These are phyloP conservation scores for Neurospora sp. DNA, from an alignment of 495 filamentous ascomycete genomes.

Conservation along the genomic window DNA sequence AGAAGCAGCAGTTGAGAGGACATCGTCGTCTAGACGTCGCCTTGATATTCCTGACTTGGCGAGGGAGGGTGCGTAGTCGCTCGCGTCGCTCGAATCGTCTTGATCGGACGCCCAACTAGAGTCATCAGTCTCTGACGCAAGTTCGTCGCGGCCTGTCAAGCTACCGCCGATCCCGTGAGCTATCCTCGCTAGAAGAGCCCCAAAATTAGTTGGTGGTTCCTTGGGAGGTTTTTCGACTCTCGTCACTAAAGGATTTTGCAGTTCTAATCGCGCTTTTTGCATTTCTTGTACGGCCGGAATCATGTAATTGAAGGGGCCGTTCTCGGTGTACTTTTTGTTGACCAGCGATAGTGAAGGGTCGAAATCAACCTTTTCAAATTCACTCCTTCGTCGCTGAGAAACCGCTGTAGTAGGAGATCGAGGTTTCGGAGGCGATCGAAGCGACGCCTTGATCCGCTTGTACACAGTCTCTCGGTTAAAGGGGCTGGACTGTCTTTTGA, in stretches of 20 bases:
- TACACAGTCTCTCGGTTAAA: slow-evolving; percentile 44
- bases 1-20: slow-evolving; percentile 36
- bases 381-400: slow-evolving; percentile 20
- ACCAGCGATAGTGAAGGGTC: slow-evolving; percentile 35
- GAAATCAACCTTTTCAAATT: slow-evolving; percentile 42
- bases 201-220: slow-evolving; percentile 25
- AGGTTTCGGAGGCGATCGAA: slow-evolving; percentile 16
- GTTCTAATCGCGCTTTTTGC: slow-evolving; percentile 2
- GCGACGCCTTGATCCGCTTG: slow-evolving; percentile 35
- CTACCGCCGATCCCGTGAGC: slow-evolving; percentile 13
- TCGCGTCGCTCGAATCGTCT: slow-evolving; percentile 36
- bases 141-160: slow-evolving; percentile 23
- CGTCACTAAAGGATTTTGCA: not conserved
- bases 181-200: slow-evolving; percentile 23
- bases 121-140: slow-evolving; percentile 35
- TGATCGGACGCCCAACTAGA: slow-evolving; percentile 38
- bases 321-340: slow-evolving; percentile 41
- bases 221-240: slow-evolving; percentile 19
- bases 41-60: slow-evolving; percentile 31
- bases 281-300: slow-evolving; percentile 13
- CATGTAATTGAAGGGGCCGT: slow-evolving; percentile 37
- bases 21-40: slow-evolving; percentile 33
- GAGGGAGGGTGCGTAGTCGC: slow-evolving; percentile 34
- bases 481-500: slow-evolving; percentile 35
- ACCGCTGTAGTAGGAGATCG: not conserved